Percentiles rank a stretch among this genome's conserved stretches.
Conservation (phyloP, 2,329 filamentous ascomycete genomes). For the Esteya vermicola region DNA sequence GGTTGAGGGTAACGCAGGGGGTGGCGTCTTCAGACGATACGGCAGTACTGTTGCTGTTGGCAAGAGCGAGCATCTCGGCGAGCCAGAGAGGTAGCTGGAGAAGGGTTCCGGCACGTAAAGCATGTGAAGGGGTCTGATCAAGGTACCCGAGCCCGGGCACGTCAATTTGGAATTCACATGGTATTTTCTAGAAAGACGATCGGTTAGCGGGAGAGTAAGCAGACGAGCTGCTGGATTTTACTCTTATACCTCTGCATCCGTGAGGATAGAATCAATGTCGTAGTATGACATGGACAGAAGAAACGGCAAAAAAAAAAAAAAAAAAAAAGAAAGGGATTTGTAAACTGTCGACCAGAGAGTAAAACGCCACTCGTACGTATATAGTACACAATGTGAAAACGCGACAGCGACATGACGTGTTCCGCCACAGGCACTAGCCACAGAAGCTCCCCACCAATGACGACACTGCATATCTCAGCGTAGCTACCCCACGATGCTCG, state of each 20-base stretch:
- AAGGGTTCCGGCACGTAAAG: constrained; percentile 68
- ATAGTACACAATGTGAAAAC: neutral
- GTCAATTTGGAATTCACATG: constrained; percentile 86
- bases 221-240: neutral
- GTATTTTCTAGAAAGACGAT: constrained; percentile 60
- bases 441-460: neutral
- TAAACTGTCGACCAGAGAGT: no score
- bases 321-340: no score
- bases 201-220: neutral
- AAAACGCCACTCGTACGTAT: neutral
- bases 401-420: neutral
- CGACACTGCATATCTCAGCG: no score
- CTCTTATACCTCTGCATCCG: constrained; percentile 55
- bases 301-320: no score
- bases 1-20: constrained; percentile 62
- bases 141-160: constrained; percentile 79
- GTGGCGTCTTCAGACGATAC: constrained; percentile 10
- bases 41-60: no score
- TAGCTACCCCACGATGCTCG: no score
- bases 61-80: constrained; percentile 79
- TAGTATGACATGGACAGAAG: constrained; percentile 80
- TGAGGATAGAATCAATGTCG: constrained; percentile 71
- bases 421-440: neutral
- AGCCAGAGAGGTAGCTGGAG: constrained; percentile 86
- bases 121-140: constrained; percentile 57